Percentiles rank a stretch among this genome's conserved stretches.
phyloP scores from a whole-genome alignment of 208 protist species.

The Wallacemonas sp. region DNA sequence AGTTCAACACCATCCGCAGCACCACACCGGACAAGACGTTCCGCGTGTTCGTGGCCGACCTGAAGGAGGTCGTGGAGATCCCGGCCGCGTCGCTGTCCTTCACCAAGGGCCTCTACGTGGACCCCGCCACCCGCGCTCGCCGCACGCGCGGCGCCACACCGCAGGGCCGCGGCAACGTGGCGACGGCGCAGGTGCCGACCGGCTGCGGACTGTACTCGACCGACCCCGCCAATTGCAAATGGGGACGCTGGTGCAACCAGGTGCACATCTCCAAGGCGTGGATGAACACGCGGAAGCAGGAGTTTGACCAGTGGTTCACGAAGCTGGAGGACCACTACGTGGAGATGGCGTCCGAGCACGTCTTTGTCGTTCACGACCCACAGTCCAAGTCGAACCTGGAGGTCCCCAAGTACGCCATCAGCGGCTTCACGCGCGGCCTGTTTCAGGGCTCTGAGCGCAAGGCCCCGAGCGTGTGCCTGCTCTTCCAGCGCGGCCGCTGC shows the following conservation, averaged over 20 bases:
- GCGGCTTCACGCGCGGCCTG: slow-evolving; percentile 72
- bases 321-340: slow-evolving; percentile 62
- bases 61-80: slow-evolving; percentile 84
- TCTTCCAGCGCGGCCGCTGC: slow-evolving; percentile 83
- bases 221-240: slow-evolving; percentile 77
- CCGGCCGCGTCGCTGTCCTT: slow-evolving; percentile 62
- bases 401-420: slow-evolving; percentile 75
- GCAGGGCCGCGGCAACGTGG: slow-evolving; percentile 37
- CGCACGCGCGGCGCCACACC: slow-evolving; percentile 43
- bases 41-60: slow-evolving; percentile 76
- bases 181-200: slow-evolving; percentile 69
- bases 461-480: slow-evolving; percentile 79
- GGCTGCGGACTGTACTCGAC: slow-evolving; percentile 79
- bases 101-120: slow-evolving; percentile 80
- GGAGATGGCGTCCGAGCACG: slow-evolving; percentile 41
- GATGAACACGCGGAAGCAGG: slow-evolving; percentile 72
- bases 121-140: slow-evolving; percentile 54
- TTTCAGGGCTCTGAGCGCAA: slow-evolving; percentile 80
- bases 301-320: slow-evolving; percentile 79
- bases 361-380: slow-evolving; percentile 81
- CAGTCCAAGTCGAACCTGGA: slow-evolving; percentile 58
- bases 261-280: slow-evolving; percentile 74
- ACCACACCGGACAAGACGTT: slow-evolving; percentile 47
- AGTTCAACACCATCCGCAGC: slow-evolving; percentile 55
- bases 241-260: slow-evolving; percentile 89